Evolutionary conservation across 2,329 filamentous ascomycete species (phyloP).

Genomic region (Aspergillus costaricaensis): DNA sequence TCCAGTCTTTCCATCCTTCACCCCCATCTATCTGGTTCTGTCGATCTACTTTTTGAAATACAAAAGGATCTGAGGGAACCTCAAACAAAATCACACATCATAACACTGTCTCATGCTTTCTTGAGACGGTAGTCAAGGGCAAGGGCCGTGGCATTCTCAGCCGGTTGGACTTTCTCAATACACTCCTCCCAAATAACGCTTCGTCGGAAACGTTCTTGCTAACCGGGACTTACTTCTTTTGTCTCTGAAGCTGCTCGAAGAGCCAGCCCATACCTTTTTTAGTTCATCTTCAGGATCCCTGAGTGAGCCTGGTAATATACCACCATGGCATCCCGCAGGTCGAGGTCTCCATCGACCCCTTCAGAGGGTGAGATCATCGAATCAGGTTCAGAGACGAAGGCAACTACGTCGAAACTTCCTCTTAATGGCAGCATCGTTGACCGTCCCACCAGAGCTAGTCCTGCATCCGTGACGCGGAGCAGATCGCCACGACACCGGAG

Average conservation of each 20-base stretch:
- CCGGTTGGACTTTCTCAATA: slow-evolving; percentile 48
- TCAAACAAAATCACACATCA: background rate
- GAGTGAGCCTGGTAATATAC: background rate
- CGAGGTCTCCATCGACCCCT: slow-evolving; percentile 63
- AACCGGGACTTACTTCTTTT: slow-evolving; percentile 32
- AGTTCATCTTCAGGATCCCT: background rate
- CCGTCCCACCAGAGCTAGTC: slow-evolving; percentile 80
- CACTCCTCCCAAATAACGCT: slow-evolving; percentile 28
- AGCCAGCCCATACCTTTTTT: slow-evolving; percentile 17
- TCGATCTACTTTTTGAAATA: background rate
- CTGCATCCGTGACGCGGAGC: slow-evolving; percentile 48
- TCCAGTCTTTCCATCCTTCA: slow-evolving; percentile 8
- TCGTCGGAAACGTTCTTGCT: slow-evolving; percentile 37
- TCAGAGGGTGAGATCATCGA: slow-evolving; percentile 88
- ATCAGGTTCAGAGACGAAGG: slow-evolving; percentile 72
- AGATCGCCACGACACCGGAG: slow-evolving; percentile 63
- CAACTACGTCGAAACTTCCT: slow-evolving; percentile 77
- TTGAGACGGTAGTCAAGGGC: slow-evolving; percentile 21
- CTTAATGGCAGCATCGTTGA: slow-evolving; percentile 83
- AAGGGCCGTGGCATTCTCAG: slow-evolving; percentile 36
- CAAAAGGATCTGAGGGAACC: background rate
- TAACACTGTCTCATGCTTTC: slow-evolving; percentile 6
- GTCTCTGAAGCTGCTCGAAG: slow-evolving; percentile 30
- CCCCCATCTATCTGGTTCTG: background rate
- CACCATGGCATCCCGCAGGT: slow-evolving; percentile 52